phyloP scores from a whole-genome alignment of 2,329 filamentous ascomycete genomes.

The Fusarium nygamai region DNA sequence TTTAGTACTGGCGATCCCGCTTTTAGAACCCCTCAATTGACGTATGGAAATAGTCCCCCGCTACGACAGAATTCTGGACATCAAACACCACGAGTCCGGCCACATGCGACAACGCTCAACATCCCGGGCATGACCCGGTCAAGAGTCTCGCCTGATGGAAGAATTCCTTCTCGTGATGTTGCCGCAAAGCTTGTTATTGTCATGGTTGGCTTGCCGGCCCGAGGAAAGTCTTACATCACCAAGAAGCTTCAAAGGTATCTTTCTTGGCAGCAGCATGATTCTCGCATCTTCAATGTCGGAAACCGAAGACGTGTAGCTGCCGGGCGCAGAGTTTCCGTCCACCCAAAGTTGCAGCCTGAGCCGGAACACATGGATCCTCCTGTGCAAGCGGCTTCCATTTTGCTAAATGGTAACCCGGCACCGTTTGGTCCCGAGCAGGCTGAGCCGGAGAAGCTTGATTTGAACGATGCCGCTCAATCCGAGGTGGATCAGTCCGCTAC shows the following conservation, averaged over 20 bases:
- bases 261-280: conserved; percentile 97
- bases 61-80: conserved; percentile 78
- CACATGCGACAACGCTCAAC: conserved; percentile 92
- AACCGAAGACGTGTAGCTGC: conserved; percentile 86
- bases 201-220: conserved; percentile 95
- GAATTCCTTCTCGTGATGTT: conserved; percentile 92
- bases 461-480: conserved; percentile 49
- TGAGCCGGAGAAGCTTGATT: conserved; percentile 53
- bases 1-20: conserved; percentile 31
- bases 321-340: conserved; percentile 58
- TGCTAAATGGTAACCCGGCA: conserved; percentile 63
- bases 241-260: conserved; percentile 97
- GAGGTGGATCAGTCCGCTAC: conserved; percentile 86
- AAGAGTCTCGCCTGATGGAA: conserved; percentile 92
- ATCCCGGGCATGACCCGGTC: conserved; percentile 97
- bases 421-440: conserved; percentile 46
- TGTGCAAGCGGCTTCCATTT: conserved; percentile 64
- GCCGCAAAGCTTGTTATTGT: conserved; percentile 97
- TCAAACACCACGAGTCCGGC: conserved; percentile 79
- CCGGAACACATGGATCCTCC: conserved; percentile 55
- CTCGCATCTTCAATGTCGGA: conserved; percentile 96
- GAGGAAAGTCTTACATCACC: conserved; percentile 98
- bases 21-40: conserved; percentile 31
- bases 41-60: conserved; percentile 63
- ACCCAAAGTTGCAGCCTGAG: conserved; percentile 48